Base-by-base conservation (phyloP, 495 filamentous ascomycete genomes). In the Trichocladium uniseriatum region DNA sequence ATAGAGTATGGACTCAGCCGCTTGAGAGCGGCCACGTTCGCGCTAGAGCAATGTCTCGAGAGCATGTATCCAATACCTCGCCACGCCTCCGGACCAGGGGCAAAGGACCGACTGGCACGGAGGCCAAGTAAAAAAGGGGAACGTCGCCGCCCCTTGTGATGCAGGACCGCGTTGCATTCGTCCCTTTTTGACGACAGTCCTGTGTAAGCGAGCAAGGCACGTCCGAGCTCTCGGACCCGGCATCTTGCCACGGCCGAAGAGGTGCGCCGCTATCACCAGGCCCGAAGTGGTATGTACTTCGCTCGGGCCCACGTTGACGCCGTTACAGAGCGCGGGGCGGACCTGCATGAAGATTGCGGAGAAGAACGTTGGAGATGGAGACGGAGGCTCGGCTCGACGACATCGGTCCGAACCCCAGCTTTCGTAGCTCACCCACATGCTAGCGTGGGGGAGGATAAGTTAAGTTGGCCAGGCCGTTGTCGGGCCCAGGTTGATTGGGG, bases 31-130 rank as follows among this genome's bases (percentile, higher is more conserved):
- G n/a, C n/a, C n/a, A n/a, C n/a, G n/a, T n/a, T n/a, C n/a, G n/a
- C n/a, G n/a, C n/a, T n/a, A n/a, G n/a, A n/a, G n/a, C n/a, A n/a
- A n/a, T n/a, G n/a, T n/a, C n/a, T n/a, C n/a, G n/a, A n/a, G n/a
- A n/a, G n/a, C n/a, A n/a, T n/a, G n/a, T n/a, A n/a, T n/a, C n/a
- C n/a, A n/a, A n/a, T n/a, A n/a, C n/a, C n/a, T n/a, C n/a, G n/a
- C n/a, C n/a, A n/a, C n/a, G n/a, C n/a, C n/a, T n/a, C n/a, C n/a
- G n/a, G n/a, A n/a, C n/a, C n/a, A n/a, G n/a, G n/a, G n/a, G n/a
- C n/a, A n/a, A 62, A 57, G 57, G 53, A 57, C 59, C 57, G 59
- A 62, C 45, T 62, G 39, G 56, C 38, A 41, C 50, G 50, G 56
- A 54, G 53, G 24, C 7, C 18, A 5, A 16, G 50, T 31, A 28